Evolutionary conservation across 192 early-diverging fungal species (phyloP), one percentile per base, ranked within the genome.

Genomic region (Coemansia furcata): DNA sequence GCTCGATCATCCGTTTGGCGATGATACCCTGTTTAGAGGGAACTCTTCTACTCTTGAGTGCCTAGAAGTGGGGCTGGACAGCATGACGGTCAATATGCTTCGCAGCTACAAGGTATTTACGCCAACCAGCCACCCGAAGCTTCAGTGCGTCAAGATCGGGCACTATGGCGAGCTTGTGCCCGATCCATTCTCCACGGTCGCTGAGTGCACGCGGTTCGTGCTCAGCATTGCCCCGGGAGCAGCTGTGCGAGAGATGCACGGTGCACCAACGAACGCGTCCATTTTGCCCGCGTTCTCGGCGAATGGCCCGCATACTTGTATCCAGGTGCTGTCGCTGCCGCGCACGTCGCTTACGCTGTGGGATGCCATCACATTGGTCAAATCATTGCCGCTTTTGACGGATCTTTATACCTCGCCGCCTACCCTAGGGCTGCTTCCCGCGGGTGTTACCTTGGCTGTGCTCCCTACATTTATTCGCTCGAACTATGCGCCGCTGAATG

Each of bases 41-140:
- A 57, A 57, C 33, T 5, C 29, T 3, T 33, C 54, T 4, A 57
- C 12, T 3, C 54, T 57, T 12, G 54, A 57, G 33, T 30, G n/a
- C n/a, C 6, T 57, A 15, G 54, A 36, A 17, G 12, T 57, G 11
- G 32, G 15, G 0, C 33, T 57, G 33, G 17, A 15, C 12, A 6
- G 15, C 33, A 33, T 10, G 12, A 57, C 54, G 3, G 17, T 36
- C 3, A 15, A 57, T 7, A 35, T 36, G 14, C 54, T 57, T 36
- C 33, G 33, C 15, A 32, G 11, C 21, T 6, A 19, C 7, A 57
- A 14, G 3, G 54, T 57, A 4, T 57, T 57, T 36, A 57, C 54
- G n/a, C 54, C 54, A 2, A 57, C 54, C 4, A 57, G 54, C 9
- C 54, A 57, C 54, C 54, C 54, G n/a, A 57, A n/a, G 54, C 32